A percentile compares a stretch with the other conserved stretches of the same genome.
Evolutionary conservation across 345 rosid species (phyloP).

Genomic region (Passiflora organensis): DNA sequence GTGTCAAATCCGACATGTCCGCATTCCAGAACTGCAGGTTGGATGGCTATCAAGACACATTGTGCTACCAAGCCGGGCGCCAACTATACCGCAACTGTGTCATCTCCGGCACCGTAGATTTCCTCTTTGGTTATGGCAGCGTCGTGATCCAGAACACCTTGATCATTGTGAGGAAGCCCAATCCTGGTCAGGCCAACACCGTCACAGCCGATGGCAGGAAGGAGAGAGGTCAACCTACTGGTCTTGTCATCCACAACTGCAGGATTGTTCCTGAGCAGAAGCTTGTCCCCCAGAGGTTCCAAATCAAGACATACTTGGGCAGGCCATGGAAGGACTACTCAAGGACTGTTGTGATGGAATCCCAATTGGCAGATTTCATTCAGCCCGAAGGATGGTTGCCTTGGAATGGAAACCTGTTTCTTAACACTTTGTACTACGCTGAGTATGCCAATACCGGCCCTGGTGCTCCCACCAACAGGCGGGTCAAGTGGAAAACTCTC

Average conservation of each 20-base stretch:
- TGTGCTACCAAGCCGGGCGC: conserved; percentile 17
- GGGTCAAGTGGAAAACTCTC: conserved; percentile 58
- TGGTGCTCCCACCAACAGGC: conserved; percentile 37
- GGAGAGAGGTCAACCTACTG: conserved; percentile 20
- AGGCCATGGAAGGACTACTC: conserved; percentile 70
- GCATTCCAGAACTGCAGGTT: conserved; percentile 22
- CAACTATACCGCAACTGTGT: conserved; percentile 29
- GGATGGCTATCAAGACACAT: conserved; percentile 24
- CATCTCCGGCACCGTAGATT: conserved; percentile 23
- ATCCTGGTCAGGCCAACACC: conserved; percentile 40
- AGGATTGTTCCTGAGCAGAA: conserved; percentile 62
- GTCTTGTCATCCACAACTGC: conserved; percentile 68
- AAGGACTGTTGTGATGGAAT: conserved; percentile 52
- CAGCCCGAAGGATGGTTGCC: conserved; percentile 55
- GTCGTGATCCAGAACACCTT: conserved; percentile 23
- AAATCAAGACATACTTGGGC: conserved; percentile 51
- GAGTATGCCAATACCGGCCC: conserved; percentile 68
- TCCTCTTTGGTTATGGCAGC: conserved; percentile 26
- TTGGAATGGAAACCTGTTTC: conserved; percentile 36
- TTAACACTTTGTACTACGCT: conserved; percentile 37
- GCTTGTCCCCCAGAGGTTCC: conserved; percentile 32
- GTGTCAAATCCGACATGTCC: conserved; percentile 19
- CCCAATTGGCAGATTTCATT: conserved; percentile 50
- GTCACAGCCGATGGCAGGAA: conserved; percentile 57
- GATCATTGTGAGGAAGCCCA: conserved; percentile 24